phyloP scores from a whole-genome alignment of 768 basidiomycete species.

The Filobasidium wieringae region DNA sequence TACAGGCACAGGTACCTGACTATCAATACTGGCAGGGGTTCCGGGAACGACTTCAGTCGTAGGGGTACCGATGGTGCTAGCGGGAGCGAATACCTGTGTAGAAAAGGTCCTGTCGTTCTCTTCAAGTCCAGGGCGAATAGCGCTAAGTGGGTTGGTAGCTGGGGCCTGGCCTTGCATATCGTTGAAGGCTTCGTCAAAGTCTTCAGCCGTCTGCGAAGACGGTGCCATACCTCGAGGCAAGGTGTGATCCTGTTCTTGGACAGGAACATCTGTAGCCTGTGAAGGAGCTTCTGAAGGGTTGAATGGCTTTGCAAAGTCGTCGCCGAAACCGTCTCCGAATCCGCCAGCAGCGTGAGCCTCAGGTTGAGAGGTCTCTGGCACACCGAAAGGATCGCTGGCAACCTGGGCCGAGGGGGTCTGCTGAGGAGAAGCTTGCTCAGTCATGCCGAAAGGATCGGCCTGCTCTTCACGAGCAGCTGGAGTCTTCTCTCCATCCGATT shows the following conservation, averaged over 20 bases:
- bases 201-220: constrained; percentile 9
- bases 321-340: constrained; percentile 31
- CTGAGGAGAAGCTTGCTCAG: not conserved
- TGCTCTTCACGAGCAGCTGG: constrained; percentile 3
- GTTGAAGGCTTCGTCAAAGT: constrained; percentile 37
- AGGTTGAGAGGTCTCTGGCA: constrained; percentile 3
- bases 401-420: not conserved
- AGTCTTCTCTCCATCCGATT: not conserved
- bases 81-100: constrained; percentile 27
- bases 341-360: constrained; percentile 18
- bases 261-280: too few species aligned
- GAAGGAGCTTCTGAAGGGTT: too few species aligned
- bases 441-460: constrained; percentile 24
- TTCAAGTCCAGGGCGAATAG: constrained; percentile 14
- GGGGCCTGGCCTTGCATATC: constrained; percentile 20
- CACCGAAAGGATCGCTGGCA: constrained; percentile 11
- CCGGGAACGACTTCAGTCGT: constrained; percentile 4
- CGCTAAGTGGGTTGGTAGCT: not conserved
- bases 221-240: constrained; percentile 12
- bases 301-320: constrained; percentile 32
- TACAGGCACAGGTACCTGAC: constrained; percentile 1
- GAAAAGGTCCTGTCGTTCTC: constrained; percentile 29
- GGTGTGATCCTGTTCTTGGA: too few species aligned
- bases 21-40: not conserved
- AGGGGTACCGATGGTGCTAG: constrained; percentile 26